Percentiles rank a stretch among this genome's conserved stretches.
Evolutionary conservation across 2,329 filamentous ascomycete species (phyloP).

Genomic region (Fusarium sp.): DNA sequence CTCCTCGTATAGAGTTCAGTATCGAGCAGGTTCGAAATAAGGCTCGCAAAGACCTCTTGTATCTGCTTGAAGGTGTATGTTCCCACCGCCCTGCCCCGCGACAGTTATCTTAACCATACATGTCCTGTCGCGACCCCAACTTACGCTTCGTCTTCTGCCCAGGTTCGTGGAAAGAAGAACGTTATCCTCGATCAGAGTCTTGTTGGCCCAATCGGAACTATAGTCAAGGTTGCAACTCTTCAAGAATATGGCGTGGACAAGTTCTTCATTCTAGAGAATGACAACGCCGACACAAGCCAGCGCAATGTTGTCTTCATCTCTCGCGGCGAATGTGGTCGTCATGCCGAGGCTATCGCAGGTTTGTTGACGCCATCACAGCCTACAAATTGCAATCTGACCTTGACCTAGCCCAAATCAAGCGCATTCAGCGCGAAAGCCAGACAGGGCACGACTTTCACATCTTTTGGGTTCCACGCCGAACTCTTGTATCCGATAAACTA

Average conservation of each 20-base stretch:
- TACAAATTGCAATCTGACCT: conserved; percentile 35
- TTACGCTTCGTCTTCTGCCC: conserved; percentile 30
- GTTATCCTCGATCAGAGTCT: conserved; percentile 91
- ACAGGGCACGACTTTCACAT: conserved; percentile 96
- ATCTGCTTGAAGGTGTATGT: conserved; percentile 95
- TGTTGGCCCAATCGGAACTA: conserved; percentile 87
- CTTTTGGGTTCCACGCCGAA: conserved; percentile 94
- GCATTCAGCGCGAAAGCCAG: conserved; percentile 86
- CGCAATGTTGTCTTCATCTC: conserved; percentile 95
- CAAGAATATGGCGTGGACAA: conserved; percentile 99
- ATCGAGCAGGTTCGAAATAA: conserved; percentile 81
- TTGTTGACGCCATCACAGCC: conserved; percentile 50
- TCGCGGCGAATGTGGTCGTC: conserved; percentile 86
- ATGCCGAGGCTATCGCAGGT: conserved; percentile 91
- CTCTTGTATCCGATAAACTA: conserved; percentile 88
- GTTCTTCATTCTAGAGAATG: conserved; percentile 95
- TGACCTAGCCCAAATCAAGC: conserved; percentile 85
- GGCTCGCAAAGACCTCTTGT: conserved; percentile 87
- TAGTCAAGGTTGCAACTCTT: conserved; percentile 94
- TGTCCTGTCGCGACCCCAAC: conserved; percentile 4
- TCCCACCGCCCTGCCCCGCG: conserved; percentile 26
- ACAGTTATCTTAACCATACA: conserved; percentile 8
- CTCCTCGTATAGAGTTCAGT: conserved; percentile 76
- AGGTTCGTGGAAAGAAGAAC: conserved; percentile 99
- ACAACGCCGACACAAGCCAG: conserved; percentile 93